Evolutionary conservation across 164 flowering plant species (phyloP), one percentile per base, ranked within the genome.

Genomic region (Chimonanthus salicifolius): DNA sequence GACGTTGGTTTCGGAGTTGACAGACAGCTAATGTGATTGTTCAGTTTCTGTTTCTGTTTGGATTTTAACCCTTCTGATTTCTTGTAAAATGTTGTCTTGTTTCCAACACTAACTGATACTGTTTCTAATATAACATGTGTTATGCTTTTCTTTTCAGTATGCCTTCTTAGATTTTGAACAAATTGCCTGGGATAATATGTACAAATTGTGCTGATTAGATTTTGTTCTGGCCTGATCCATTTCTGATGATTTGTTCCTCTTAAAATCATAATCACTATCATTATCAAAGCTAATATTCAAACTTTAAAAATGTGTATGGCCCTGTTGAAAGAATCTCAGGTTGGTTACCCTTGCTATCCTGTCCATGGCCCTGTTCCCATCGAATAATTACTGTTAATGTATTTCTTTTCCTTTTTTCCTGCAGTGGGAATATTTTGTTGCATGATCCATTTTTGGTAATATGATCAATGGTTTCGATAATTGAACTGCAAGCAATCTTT

Each of bases 1-100:
- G 54, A 62, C 67, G 18, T 15, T 71, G 46, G 65, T 43, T 71
- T 33, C 51, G 54, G 44, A 71, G 67, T 72, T 72, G 58, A n/a
- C 4, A 8, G 43, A 20, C 50, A 33, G 49, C 8, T 16, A n/a
- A 43, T 46, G 68, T 47, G 3, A 47, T 8, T 47, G 45, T n/a
- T 4, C 62, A 9, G 11, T 62, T 47, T 5, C 10, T 20, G 20
- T 21, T 15, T 3, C n/a, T 58, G 44, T 13, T 13, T 54, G 16
- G 60, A 13, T 54, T 54, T 54, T 54, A 54, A 15, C 60, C 60
- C 16, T 54, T 58, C 54, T 18, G n/a, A 49, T 21, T 71, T 71
- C 21, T 7, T 45, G 33, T 44, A 49, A 68, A 20, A 66, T 16
- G 5, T 47, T 68, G 47, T 68, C 15, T 68, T 11, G 47, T 54